phyloP scores from a whole-genome alignment of 257 asterid genomes.

The Rubia yunnanensis region DNA sequence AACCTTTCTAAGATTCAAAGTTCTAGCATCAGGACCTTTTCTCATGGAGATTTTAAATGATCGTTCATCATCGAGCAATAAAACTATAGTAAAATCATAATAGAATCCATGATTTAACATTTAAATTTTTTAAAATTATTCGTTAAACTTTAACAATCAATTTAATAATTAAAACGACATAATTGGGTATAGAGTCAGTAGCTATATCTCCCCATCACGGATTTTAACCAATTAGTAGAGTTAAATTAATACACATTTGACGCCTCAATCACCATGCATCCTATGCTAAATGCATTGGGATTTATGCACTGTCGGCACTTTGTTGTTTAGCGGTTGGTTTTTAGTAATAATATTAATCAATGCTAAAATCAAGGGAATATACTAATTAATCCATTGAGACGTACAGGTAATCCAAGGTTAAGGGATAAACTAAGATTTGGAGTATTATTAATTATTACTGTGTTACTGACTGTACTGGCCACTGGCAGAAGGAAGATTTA shows the following conservation, averaged over 20 bases:
- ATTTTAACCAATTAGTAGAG: background rate
- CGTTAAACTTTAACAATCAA: too few species aligned
- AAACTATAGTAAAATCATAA: too few species aligned
- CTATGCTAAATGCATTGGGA: constrained; percentile 3
- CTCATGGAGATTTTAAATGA: too few species aligned
- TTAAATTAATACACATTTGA: background rate
- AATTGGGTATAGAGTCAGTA: too few species aligned
- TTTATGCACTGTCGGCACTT: constrained; percentile 6
- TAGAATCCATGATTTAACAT: too few species aligned
- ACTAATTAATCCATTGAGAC: constrained; percentile 16
- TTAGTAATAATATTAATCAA: background rate
- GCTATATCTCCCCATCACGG: background rate
- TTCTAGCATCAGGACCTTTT: too few species aligned
- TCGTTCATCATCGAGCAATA: too few species aligned
- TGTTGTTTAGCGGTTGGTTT: constrained; percentile 1
- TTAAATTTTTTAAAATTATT: too few species aligned
- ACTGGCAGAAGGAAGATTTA: constrained; percentile 20
- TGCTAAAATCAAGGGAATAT: background rate
- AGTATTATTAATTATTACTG: background rate
- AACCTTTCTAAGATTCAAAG: too few species aligned
- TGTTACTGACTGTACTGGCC: background rate
- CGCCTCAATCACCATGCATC: background rate
- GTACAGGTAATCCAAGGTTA: constrained; percentile 15
- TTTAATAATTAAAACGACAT: too few species aligned
- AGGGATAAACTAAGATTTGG: constrained; percentile 5